Percentiles rank a stretch among this genome's conserved stretches.
These are phyloP conservation scores for Phytophthora syringae DNA, from an alignment of 352 stramenopile genomes.

Conservation along the genomic window DNA sequence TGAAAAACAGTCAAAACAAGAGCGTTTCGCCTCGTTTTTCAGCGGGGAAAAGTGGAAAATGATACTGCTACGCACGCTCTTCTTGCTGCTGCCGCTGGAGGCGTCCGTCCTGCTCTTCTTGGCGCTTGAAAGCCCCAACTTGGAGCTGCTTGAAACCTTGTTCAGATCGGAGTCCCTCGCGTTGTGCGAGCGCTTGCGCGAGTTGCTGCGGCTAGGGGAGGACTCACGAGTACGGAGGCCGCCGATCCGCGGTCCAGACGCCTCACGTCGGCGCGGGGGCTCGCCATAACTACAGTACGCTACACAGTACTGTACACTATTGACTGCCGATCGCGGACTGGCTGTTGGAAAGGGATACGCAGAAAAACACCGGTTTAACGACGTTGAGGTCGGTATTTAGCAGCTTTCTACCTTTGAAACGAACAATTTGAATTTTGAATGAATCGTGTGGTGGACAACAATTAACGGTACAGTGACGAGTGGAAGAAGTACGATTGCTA, in stretches of 20 bases:
- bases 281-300: constrained; percentile 22
- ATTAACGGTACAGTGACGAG: neutral
- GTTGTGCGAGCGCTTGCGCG: constrained; percentile 37
- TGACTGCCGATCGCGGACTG: constrained; percentile 17
- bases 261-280: constrained; percentile 22
- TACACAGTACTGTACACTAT: neutral
- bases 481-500: neutral
- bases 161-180: constrained; percentile 26
- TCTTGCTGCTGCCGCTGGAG: constrained; percentile 25
- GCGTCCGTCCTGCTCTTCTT: constrained; percentile 41
- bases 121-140: constrained; percentile 32
- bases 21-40: constrained; percentile 14
- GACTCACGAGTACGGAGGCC: constrained; percentile 22
- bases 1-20: constrained; percentile 14
- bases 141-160: constrained; percentile 24
- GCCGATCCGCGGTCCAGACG: constrained; percentile 3
- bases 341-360: constrained; percentile 4
- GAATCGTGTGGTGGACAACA: neutral
- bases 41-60: neutral
- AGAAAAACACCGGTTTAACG: neutral
- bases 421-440: constrained; percentile 1
- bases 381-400: neutral
- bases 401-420: neutral
- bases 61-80: constrained; percentile 34
- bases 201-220: constrained; percentile 20